Percentiles rank a stretch among this genome's conserved stretches.
phyloP scores from a whole-genome alignment of 164 flowering plant genomes.

The Vitis rotundifolia region DNA sequence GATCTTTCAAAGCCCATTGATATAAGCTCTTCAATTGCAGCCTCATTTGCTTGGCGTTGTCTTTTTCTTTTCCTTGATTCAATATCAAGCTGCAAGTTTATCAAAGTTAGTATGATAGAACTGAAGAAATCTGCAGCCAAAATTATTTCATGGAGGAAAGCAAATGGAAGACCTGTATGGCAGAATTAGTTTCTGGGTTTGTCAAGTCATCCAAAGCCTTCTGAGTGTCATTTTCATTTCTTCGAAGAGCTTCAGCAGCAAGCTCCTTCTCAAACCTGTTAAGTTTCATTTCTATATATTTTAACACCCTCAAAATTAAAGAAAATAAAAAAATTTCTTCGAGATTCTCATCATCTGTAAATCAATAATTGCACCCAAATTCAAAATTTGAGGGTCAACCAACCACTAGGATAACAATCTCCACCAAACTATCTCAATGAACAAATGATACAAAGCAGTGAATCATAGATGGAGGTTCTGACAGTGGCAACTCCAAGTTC shows the following conservation, averaged over 20 bases:
- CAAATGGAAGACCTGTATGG: slow-evolving; percentile 50
- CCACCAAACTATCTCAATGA: too few relatives aligned
- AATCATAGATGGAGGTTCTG: too few relatives aligned
- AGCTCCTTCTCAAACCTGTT: slow-evolving; percentile 73
- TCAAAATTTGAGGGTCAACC: too few relatives aligned
- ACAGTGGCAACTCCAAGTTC: too few relatives aligned
- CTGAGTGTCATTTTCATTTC: slow-evolving; percentile 79
- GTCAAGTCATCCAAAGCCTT: slow-evolving; percentile 88
- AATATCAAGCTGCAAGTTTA: slow-evolving; percentile 49
- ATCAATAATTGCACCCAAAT: too few relatives aligned
- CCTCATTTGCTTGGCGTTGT: slow-evolving; percentile 24
- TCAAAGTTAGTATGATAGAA: slow-evolving; percentile 1
- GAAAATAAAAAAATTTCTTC: too few relatives aligned
- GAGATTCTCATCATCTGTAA: too few relatives aligned
- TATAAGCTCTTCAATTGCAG: slow-evolving; percentile 52
- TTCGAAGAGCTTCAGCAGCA: slow-evolving; percentile 90
- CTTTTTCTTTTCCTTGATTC: slow-evolving; percentile 73
- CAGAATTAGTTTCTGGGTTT: slow-evolving; percentile 65
- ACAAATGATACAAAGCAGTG: too few relatives aligned
- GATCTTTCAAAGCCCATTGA: slow-evolving; percentile 84
- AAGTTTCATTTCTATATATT: too few relatives aligned
- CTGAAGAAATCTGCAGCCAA: not conserved
- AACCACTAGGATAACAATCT: too few relatives aligned
- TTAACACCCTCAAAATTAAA: too few relatives aligned
- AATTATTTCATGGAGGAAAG: not conserved